Evolutionary conservation across 495 filamentous ascomycete species (phyloP), one percentile per base, ranked within the genome.

Genomic region (Pseudomonodictys pantanalensis): DNA sequence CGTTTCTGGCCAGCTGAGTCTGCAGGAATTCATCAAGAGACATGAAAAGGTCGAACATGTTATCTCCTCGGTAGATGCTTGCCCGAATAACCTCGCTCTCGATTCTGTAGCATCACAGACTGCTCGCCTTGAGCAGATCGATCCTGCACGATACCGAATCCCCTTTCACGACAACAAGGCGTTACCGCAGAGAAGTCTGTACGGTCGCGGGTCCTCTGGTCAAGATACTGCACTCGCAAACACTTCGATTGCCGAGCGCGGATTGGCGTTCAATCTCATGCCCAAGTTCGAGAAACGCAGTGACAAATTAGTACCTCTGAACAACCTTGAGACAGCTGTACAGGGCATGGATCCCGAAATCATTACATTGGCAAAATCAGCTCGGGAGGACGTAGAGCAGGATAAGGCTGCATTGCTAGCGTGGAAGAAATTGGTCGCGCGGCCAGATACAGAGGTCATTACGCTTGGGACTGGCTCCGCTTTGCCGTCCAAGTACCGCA

Each of bases 401-500:
- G 47, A 71, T 42, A 17, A 57, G 48, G 26, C 50, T 30, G 43
- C 48, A 0, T 73, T 84, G 58, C 66, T 79, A 20, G 77, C 45
- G 9, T 67, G 61, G 71, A 65, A 29, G 44, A 25, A 33, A 47
- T 60, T 81, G 56, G 79, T 91, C 17, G 86, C 86, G 15, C 80
- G 85, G 53, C 76, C 78, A 38, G 85, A 96, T 65, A 83, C 84
- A 7, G 92, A 97, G 65, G 81, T 99, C 52, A 84, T 91, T 54
- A 79, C 90, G 0, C 81, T 99, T 4, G 93, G 93, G 2, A 99
- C 93, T 2, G 93, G 93, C 9, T 96, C 91, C 2, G 86, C 91
- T 10, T 59, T 84, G 15, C 95, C 93, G 3, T 93, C 90, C 44
- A 92, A 92, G 71, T 92, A 96, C 72, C 88, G 93, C 52, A 99